phyloP scores from a whole-genome alignment of 2,329 filamentous ascomycete genomes.

The Raffaelea arxii region DNA sequence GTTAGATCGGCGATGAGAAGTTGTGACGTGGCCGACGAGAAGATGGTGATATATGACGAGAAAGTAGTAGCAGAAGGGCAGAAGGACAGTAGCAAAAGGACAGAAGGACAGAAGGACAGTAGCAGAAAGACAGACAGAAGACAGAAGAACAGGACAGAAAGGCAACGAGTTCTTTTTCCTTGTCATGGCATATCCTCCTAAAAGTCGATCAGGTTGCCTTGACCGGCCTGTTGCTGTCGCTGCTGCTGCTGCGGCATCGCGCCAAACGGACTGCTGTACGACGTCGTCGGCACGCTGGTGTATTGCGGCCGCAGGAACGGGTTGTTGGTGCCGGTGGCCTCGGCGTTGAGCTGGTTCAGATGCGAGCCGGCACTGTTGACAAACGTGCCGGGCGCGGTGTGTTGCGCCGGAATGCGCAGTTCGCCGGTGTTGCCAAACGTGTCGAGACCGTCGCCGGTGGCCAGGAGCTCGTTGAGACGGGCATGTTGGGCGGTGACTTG shows the following conservation, averaged over 20 bases:
- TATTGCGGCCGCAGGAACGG: conserved; percentile 81
- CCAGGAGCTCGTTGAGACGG: conserved; percentile 76
- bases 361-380: conserved; percentile 89
- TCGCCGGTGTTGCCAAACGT: conserved; percentile 98
- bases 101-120: neutral
- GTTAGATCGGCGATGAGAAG: neutral
- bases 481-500: conserved; percentile 55
- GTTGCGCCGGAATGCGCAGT: conserved; percentile 87
- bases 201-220: conserved; percentile 52
- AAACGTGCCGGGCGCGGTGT: conserved; percentile 92
- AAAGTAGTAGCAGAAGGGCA: neutral
- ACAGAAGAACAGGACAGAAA: conserved; percentile 1
- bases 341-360: conserved; percentile 55
- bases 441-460: conserved; percentile 85
- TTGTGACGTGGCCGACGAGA: too few species aligned
- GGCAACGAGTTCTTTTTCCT: neutral
- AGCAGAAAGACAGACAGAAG: conserved; percentile 6
- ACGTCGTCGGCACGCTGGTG: conserved; percentile 60
- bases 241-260: conserved; percentile 42
- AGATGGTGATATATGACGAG: neutral
- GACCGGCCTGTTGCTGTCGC: conserved; percentile 33
- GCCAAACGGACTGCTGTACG: conserved; percentile 55
- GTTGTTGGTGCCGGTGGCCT: conserved; percentile 69
- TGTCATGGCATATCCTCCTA: conserved; percentile 20
- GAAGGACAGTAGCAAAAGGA: neutral